Evolutionary conservation across 2,329 filamentous ascomycete genomes (phyloP).

Genomic region (Colletotrichum horii): DNA sequence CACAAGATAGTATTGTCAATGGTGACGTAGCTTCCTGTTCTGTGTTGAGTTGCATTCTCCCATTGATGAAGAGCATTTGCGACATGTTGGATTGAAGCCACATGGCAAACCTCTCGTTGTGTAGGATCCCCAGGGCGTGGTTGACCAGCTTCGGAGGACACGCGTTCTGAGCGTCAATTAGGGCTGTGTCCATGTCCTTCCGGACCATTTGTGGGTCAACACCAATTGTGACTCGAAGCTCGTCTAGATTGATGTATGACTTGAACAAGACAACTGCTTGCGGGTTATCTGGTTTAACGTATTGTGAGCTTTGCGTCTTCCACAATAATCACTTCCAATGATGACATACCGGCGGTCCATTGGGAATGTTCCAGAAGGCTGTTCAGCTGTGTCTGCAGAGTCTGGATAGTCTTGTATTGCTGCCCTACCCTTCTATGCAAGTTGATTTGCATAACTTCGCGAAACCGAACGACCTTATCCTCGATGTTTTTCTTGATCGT

Average conservation of each 20-base stretch:
- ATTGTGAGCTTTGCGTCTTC: background rate
- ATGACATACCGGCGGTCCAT: background rate
- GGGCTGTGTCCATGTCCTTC: background rate
- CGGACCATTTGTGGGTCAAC: background rate
- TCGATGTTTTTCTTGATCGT: background rate
- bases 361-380: background rate
- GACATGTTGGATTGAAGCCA: background rate
- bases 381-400: background rate
- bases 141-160: background rate
- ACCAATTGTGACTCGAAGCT: background rate
- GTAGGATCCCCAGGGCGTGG: background rate
- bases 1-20: background rate
- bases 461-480: background rate
- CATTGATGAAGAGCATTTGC: background rate
- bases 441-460: background rate
- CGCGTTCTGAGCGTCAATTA: constrained; percentile 1
- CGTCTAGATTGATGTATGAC: background rate
- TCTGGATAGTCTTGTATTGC: background rate
- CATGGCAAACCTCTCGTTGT: background rate
- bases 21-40: background rate
- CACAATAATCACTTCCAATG: too few relatives aligned
- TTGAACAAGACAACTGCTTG: background rate
- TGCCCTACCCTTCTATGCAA: background rate
- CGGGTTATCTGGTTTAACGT: background rate
- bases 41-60: background rate